These are phyloP conservation scores for Coix lacrymajobi DNA, from an alignment of 176 grass and related monocot genomes.

Conservation along the genomic window DNA sequence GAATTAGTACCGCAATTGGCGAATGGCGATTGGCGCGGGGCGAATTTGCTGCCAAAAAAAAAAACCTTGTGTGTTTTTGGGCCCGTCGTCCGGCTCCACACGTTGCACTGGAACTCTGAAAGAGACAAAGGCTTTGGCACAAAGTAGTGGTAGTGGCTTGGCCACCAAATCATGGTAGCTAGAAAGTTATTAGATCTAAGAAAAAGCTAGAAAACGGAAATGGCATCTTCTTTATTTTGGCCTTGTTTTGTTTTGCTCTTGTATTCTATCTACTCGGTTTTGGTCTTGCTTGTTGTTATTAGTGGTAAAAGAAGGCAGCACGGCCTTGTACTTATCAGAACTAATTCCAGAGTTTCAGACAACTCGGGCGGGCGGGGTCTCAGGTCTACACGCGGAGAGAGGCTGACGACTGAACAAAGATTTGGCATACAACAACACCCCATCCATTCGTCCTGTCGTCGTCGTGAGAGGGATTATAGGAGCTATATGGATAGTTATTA, in stretches of 20 bases:
- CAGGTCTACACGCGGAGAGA: constrained; percentile 24
- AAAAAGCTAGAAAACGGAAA: background rate
- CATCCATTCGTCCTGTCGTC: background rate
- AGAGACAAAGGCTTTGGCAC: background rate
- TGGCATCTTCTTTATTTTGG: background rate
- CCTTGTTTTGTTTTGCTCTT: no score
- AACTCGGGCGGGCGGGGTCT: background rate
- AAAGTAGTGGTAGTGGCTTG: no score
- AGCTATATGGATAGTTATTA: background rate
- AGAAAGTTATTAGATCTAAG: background rate
- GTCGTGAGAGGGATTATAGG: no score
- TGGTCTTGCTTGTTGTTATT: background rate
- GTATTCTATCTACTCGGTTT: background rate
- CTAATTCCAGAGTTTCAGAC: no score
- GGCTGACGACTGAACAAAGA: background rate
- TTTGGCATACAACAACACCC: background rate
- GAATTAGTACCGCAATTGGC: background rate
- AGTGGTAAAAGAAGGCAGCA: background rate
- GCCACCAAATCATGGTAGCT: background rate
- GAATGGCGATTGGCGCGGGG: background rate
- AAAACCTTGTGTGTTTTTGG: background rate
- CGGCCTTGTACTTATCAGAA: background rate
- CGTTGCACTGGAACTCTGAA: background rate
- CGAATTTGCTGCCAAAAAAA: background rate
- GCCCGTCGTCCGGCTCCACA: background rate